Percentiles rank a stretch among this genome's conserved stretches.
These are phyloP conservation scores for Ceratocystis eucalypticola DNA, from an alignment of 2,329 filamentous ascomycete species.

Conservation along the genomic window DNA sequence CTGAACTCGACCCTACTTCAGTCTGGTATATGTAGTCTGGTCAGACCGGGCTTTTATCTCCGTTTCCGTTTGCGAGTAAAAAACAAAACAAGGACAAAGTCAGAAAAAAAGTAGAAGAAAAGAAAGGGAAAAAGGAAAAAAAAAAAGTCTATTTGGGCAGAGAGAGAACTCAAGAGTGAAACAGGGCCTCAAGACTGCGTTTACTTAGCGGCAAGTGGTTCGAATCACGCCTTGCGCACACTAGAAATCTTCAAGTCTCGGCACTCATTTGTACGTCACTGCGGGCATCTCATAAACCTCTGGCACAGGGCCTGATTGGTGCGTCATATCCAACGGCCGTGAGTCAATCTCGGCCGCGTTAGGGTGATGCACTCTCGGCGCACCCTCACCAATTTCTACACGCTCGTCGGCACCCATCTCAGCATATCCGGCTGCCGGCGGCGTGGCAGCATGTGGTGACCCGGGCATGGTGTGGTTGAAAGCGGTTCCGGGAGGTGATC, in stretches of 20 bases:
- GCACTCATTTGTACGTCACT: conserved; percentile 25
- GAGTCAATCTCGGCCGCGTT: conserved; percentile 31
- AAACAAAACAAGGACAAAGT: background rate
- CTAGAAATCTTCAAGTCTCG: too few species aligned
- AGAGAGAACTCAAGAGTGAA: background rate
- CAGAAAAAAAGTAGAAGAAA: background rate
- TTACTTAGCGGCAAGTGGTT: background rate
- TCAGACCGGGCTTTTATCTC: too few species aligned
- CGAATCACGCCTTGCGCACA: background rate
- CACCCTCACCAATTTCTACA: conserved; percentile 25
- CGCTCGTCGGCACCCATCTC: conserved; percentile 23
- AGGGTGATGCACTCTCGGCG: conserved; percentile 27
- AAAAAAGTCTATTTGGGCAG: background rate
- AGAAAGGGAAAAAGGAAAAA: background rate
- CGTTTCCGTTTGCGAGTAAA: background rate
- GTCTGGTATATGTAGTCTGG: too few species aligned
- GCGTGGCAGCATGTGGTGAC: conserved; percentile 19
- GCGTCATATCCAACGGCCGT: conserved; percentile 25
- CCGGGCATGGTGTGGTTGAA: conserved; percentile 3
- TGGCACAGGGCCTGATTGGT: conserved; percentile 25
- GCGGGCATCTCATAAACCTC: conserved; percentile 33
- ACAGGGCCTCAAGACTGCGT: background rate
- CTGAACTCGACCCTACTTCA: too few species aligned
- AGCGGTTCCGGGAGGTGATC: background rate
- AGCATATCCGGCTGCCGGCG: conserved; percentile 13